Percentiles rank a stretch among this genome's conserved stretches.
These are phyloP conservation scores for Globisporangium apiculatum DNA, from an alignment of 352 stramenopile species.

Conservation along the genomic window DNA sequence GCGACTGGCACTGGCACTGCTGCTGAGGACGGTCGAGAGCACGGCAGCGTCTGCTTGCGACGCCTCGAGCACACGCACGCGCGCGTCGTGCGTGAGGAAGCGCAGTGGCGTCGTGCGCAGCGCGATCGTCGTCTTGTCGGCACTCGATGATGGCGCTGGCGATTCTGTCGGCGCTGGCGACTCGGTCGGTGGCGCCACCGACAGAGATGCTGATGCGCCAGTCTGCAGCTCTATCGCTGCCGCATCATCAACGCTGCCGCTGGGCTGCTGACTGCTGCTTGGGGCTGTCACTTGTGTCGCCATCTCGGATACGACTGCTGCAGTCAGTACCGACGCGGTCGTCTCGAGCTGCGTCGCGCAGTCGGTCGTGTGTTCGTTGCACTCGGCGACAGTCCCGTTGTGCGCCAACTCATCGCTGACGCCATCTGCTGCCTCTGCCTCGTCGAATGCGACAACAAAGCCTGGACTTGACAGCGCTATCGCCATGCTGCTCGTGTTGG, in stretches of 20 bases:
- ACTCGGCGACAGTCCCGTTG: too few relatives aligned
- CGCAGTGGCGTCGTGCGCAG: slow-evolving; percentile 19
- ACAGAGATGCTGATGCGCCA: not conserved
- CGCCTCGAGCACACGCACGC: slow-evolving; percentile 31
- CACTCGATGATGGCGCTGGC: not conserved
- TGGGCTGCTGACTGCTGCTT: too few relatives aligned
- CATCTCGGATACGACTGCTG: too few relatives aligned
- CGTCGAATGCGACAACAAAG: slow-evolving; percentile 5
- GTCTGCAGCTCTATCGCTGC: not conserved
- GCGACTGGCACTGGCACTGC: not conserved
- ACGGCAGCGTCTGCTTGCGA: slow-evolving; percentile 26
- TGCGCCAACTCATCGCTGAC: too few relatives aligned
- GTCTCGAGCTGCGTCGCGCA: too few relatives aligned
- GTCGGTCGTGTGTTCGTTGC: too few relatives aligned
- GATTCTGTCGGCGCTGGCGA: not conserved
- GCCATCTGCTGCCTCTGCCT: not conserved
- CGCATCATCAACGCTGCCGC: not conserved
- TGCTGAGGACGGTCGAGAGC: slow-evolving; percentile 12
- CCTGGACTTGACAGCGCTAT: not conserved
- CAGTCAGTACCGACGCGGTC: too few relatives aligned
- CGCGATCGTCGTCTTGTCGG: slow-evolving; percentile 21
- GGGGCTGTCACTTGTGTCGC: not conserved
- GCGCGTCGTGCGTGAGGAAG: slow-evolving; percentile 21
- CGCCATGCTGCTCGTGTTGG: too few relatives aligned
- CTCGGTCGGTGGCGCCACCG: not conserved